Conservation (phyloP, 106 monocot species). For the Platanthera guangdongensis region DNA sequence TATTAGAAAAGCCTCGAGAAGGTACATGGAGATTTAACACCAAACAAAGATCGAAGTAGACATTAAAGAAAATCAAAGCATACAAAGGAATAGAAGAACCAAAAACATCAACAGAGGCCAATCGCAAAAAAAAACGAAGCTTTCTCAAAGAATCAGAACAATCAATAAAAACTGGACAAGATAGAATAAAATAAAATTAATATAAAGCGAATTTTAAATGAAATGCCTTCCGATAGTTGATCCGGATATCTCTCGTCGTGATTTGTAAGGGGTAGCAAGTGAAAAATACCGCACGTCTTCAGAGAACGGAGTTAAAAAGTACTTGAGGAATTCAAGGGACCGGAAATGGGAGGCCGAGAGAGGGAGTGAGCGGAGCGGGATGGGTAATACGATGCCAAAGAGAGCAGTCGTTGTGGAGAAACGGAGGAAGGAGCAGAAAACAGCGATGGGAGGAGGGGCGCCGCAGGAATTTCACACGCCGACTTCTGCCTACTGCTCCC, state of each 20-base stretch:
- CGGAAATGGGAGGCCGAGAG: neutral
- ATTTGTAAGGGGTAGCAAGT: neutral
- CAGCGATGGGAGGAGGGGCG: neutral
- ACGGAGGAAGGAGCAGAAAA: neutral
- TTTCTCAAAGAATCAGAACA: neutral
- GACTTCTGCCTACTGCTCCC: neutral
- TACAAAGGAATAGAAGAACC: neutral
- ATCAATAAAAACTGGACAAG: neutral
- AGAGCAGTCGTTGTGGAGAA: neutral
- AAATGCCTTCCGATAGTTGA: neutral
- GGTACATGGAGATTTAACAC: neutral
- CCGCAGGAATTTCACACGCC: constrained; percentile 3
- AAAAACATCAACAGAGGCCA: neutral
- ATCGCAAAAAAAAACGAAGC: neutral
- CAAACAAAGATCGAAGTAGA: neutral
- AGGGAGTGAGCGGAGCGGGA: neutral
- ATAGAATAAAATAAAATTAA: neutral
- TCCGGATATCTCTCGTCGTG: neutral
- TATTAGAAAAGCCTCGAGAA: neutral
- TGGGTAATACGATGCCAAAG: neutral
- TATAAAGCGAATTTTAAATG: neutral
- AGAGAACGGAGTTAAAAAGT: neutral
- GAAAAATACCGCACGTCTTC: neutral
- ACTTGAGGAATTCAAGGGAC: neutral
- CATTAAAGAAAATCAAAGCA: neutral